Evolutionary conservation across 768 basidiomycete species (phyloP).

Genomic region (Boletus edulis): DNA sequence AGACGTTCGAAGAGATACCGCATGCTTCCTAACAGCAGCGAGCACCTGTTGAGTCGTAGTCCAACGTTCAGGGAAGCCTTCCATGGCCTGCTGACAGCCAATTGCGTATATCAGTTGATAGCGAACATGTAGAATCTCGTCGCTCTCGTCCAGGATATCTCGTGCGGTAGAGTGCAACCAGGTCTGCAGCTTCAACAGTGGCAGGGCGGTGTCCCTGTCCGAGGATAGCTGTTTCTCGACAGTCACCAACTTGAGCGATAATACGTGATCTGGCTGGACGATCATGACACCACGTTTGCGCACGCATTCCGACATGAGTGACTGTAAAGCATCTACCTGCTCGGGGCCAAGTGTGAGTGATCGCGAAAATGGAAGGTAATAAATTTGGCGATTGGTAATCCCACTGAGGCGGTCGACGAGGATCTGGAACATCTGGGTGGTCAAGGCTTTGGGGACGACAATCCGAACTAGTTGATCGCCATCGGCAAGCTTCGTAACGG

Average conservation of each 20-base stretch:
- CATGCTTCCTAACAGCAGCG: slow-evolving; percentile 10
- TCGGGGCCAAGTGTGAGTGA: slow-evolving; percentile 19
- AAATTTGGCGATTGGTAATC: slow-evolving; percentile 43
- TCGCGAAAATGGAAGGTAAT: slow-evolving; percentile 47
- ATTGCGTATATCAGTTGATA: slow-evolving; percentile 35
- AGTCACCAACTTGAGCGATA: slow-evolving; percentile 29
- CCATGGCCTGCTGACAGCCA: slow-evolving; percentile 23
- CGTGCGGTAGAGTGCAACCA: slow-evolving; percentile 19
- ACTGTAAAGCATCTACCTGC: slow-evolving; percentile 21
- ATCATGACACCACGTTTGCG: slow-evolving; percentile 39
- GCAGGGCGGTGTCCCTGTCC: not conserved
- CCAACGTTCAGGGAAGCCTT: slow-evolving; percentile 35
- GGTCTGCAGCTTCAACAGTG: slow-evolving; percentile 20
- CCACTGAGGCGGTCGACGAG: slow-evolving; percentile 41
- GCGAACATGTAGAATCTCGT: slow-evolving; percentile 27
- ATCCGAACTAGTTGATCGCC: slow-evolving; percentile 26
- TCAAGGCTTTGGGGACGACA: slow-evolving; percentile 41
- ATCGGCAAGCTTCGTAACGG: slow-evolving; percentile 39
- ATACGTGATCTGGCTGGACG: slow-evolving; percentile 42
- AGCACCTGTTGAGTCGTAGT: slow-evolving; percentile 27
- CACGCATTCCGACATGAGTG: slow-evolving; percentile 37
- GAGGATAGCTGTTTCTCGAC: slow-evolving; percentile 31
- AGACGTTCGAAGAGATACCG: not conserved
- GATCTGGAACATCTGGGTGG: slow-evolving; percentile 44
- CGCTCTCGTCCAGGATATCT: slow-evolving; percentile 27